Percentiles rank a stretch among this genome's conserved stretches.
These are phyloP conservation scores for Pinus taeda DNA, from an alignment of 75 land plant species.

Conservation along the genomic window DNA sequence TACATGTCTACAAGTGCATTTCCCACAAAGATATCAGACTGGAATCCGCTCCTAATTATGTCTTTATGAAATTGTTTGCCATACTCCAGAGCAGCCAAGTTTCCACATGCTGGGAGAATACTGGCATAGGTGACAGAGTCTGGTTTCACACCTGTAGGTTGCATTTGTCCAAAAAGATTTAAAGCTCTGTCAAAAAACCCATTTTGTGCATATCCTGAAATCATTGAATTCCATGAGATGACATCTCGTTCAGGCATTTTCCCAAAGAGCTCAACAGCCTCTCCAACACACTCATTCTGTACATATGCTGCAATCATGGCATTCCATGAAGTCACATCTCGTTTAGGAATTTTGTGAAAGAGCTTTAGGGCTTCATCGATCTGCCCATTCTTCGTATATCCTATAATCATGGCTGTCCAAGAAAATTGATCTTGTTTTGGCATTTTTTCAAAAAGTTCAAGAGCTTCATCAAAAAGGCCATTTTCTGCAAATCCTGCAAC, in stretches of 20 bases:
- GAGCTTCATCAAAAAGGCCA: constrained; percentile 6
- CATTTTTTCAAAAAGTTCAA: constrained; percentile 29
- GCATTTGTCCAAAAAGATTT: constrained; percentile 19
- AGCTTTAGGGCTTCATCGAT: background rate
- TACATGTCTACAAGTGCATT: constrained; percentile 44
- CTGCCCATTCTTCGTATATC: constrained; percentile 12
- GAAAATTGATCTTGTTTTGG: constrained; percentile 6
- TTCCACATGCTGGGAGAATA: constrained; percentile 30
- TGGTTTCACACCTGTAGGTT: constrained; percentile 11
- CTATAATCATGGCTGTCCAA: constrained; percentile 16
- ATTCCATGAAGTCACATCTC: constrained; percentile 13
- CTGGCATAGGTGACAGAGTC: constrained; percentile 17
- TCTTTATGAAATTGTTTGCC: constrained; percentile 25
- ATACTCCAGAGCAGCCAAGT: constrained; percentile 12
- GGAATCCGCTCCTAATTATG: constrained; percentile 15
- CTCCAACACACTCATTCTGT: background rate
- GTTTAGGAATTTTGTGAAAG: background rate
- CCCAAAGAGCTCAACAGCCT: constrained; percentile 34
- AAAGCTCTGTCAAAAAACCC: constrained; percentile 19
- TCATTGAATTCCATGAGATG: constrained; percentile 36
- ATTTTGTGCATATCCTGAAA: constrained; percentile 31
- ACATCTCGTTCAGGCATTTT: constrained; percentile 14
- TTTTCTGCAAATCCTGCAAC: background rate
- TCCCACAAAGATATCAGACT: constrained; percentile 18
- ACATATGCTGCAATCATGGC: constrained; percentile 15